Evolutionary conservation across 1,139 yeast genomes (phyloP).

Genomic region (Zhuliangozyma parablackwelliae): DNA sequence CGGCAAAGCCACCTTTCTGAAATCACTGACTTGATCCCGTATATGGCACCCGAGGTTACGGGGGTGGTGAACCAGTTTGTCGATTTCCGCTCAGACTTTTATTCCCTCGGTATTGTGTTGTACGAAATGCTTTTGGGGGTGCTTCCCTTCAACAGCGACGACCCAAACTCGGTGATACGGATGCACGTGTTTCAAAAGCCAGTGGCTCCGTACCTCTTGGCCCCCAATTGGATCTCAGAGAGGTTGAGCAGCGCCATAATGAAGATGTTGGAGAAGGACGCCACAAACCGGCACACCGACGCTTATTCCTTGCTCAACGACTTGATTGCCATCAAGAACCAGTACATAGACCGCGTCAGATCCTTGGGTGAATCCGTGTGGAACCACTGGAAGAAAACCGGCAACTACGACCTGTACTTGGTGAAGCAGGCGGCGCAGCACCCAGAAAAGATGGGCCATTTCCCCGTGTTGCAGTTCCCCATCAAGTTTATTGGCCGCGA

Average conservation of each 20-base stretch:
- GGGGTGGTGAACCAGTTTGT: conserved; percentile 38
- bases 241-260: conserved; percentile 37
- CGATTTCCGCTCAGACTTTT: conserved; percentile 49
- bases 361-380: conserved; percentile 8
- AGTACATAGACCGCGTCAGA: conserved; percentile 15
- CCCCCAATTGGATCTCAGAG: conserved; percentile 31
- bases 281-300: conserved; percentile 38
- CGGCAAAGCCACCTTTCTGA: conserved; percentile 24
- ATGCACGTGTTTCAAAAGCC: conserved; percentile 44
- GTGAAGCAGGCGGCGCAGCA: conserved; percentile 4
- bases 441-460: conserved; percentile 10
- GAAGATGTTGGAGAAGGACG: conserved; percentile 42
- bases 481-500: conserved; percentile 35
- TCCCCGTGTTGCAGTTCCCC: conserved; percentile 23
- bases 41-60: conserved; percentile 50
- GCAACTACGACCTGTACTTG: conserved; percentile 6
- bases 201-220: conserved; percentile 32
- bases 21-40: conserved; percentile 40
- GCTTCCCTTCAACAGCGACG: conserved; percentile 42
- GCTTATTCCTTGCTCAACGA: conserved; percentile 37
- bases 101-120: conserved; percentile 47
- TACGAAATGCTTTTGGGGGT: conserved; percentile 46
- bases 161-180: conserved; percentile 35
- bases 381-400: conserved; percentile 8
- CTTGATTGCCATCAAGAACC: conserved; percentile 20